Evolutionary conservation across 495 filamentous ascomycete genomes (phyloP).

Genomic region (Evernia prunastri): DNA sequence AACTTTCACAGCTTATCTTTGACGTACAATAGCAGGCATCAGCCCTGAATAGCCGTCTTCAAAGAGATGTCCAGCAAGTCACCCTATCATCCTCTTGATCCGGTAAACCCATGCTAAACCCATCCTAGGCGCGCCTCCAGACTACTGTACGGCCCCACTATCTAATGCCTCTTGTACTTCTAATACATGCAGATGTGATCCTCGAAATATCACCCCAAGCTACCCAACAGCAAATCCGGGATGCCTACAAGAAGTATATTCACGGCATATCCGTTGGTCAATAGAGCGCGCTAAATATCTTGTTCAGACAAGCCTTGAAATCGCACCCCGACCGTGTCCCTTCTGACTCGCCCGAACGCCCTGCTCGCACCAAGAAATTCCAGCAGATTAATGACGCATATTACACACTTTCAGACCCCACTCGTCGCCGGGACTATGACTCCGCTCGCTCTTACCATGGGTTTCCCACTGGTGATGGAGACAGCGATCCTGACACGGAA

Average conservation of each 20-base stretch:
- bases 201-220: constrained; percentile 71
- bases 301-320: constrained; percentile 75
- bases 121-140: constrained; percentile 28
- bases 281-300: constrained; percentile 10
- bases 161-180: neutral
- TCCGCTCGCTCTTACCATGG: constrained; percentile 51
- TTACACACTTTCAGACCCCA: constrained; percentile 80
- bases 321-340: constrained; percentile 91
- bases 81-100: neutral
- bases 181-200: constrained; percentile 45
- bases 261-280: neutral
- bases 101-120: neutral
- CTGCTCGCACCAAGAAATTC: constrained; percentile 80
- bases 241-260: constrained; percentile 81
- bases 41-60: neutral
- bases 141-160: constrained; percentile 45
- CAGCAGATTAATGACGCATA: constrained; percentile 97
- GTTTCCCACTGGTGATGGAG: constrained; percentile 37
- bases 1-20: neutral
- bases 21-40: neutral
- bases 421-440: constrained; percentile 85
- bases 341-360: constrained; percentile 73
- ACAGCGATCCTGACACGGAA: constrained; percentile 50
- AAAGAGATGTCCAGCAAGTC: neutral
- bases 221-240: constrained; percentile 76